Evolutionary conservation across 345 rosid species (phyloP).

Genomic region (Geranium rotundifolium): DNA sequence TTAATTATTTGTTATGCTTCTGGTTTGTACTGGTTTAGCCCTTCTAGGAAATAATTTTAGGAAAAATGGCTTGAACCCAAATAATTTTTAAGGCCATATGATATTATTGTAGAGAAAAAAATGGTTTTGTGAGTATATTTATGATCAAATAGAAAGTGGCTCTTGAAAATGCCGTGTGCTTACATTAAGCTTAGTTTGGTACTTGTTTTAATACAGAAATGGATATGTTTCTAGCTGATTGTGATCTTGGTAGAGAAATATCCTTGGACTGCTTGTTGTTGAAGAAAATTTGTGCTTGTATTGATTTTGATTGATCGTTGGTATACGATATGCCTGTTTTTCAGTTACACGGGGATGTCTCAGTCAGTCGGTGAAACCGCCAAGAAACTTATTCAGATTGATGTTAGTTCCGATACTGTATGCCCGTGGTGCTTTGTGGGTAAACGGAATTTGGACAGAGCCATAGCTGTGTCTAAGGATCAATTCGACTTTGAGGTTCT

Average conservation of each 20-base stretch:
- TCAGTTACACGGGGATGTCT: conserved; percentile 26
- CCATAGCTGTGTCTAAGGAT: conserved; percentile 51
- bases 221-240: too few species aligned
- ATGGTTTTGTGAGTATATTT: too few species aligned
- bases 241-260: too few species aligned
- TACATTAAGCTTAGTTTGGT: background rate
- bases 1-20: background rate
- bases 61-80: too few species aligned
- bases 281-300: background rate
- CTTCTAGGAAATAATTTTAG: too few species aligned
- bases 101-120: too few species aligned
- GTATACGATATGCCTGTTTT: background rate
- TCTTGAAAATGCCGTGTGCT: too few species aligned
- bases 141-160: too few species aligned
- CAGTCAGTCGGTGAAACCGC: conserved; percentile 26
- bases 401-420: conserved; percentile 70
- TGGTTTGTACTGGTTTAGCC: background rate
- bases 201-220: background rate
- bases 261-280: too few species aligned
- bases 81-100: too few species aligned
- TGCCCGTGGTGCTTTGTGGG: conserved; percentile 90
- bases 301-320: background rate
- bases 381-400: conserved; percentile 52
- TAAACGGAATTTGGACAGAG: conserved; percentile 71
- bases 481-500: conserved; percentile 59